A percentile compares a stretch with the other conserved stretches of the same genome.
Conservation (phyloP, 2,329 filamentous ascomycete species). For the Albophoma yamanashiensis region DNA sequence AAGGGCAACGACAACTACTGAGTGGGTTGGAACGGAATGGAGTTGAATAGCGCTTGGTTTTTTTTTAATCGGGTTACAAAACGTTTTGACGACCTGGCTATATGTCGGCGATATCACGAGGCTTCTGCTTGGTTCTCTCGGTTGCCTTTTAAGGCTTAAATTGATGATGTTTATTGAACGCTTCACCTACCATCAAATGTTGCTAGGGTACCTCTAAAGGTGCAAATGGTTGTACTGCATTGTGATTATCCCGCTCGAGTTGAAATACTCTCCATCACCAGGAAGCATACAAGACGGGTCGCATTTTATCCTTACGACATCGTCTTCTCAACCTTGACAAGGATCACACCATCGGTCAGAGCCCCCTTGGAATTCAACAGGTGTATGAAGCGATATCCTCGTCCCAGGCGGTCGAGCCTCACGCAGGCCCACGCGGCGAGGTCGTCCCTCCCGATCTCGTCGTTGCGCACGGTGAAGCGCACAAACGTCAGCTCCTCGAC, state of each 20-base stretch:
- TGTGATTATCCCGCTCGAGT: background rate
- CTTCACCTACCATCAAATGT: background rate
- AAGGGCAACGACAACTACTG: conserved; percentile 14
- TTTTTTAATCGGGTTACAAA: too few species aligned
- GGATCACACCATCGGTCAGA: conserved; percentile 54
- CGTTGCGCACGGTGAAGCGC: conserved; percentile 78
- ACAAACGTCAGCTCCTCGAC: conserved; percentile 64
- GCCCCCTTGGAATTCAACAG: conserved; percentile 60
- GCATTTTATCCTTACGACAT: conserved; percentile 12
- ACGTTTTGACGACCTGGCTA: background rate
- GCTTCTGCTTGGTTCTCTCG: background rate
- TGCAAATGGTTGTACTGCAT: background rate
- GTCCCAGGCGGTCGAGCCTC: conserved; percentile 66
- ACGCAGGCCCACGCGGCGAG: conserved; percentile 85
- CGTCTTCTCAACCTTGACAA: conserved; percentile 64
- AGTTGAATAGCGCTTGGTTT: background rate
- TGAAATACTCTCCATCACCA: too few species aligned
- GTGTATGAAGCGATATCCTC: conserved; percentile 69
- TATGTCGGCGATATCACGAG: background rate
- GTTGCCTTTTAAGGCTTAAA: background rate
- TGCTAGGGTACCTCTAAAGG: too few species aligned
- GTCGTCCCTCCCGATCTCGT: conserved; percentile 68
- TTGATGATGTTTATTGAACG: background rate
- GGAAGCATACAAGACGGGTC: background rate
- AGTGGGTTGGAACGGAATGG: background rate